Evolutionary conservation across 768 basidiomycete genomes (phyloP).

Genomic region (Macrolepiota albuminosa): DNA sequence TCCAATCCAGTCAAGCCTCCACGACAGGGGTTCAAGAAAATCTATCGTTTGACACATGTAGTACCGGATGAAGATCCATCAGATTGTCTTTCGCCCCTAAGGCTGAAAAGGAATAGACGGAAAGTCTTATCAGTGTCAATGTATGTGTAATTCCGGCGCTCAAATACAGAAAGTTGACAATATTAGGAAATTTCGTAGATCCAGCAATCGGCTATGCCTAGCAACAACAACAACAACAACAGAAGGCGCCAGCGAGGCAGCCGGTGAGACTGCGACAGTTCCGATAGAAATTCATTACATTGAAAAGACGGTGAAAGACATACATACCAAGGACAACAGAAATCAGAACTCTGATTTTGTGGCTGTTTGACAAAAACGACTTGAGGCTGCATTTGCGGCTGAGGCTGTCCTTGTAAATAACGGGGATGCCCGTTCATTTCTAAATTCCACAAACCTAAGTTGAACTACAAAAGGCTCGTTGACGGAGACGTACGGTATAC

Average conservation of each 20-base stretch:
- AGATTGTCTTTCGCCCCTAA: background rate
- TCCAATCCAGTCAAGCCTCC: too few species aligned
- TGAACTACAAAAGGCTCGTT: background rate
- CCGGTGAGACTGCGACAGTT: background rate
- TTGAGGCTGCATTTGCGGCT: background rate
- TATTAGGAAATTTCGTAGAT: background rate
- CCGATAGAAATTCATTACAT: background rate
- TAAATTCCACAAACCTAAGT: background rate
- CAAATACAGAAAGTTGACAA: background rate
- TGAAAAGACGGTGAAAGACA: background rate
- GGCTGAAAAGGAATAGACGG: background rate
- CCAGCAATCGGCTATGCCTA: background rate
- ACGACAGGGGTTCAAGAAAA: background rate
- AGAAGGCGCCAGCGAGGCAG: background rate
- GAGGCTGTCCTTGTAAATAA: background rate
- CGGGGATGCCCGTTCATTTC: background rate
- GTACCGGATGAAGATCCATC: background rate
- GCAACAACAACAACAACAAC: background rate
- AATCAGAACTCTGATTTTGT: background rate
- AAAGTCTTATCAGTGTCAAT: background rate
- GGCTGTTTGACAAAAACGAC: background rate
- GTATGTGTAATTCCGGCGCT: background rate
- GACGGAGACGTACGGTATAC: background rate
- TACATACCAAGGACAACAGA: background rate
- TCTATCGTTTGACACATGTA: background rate